Evolutionary conservation across 352 stramenopile species (phyloP), one percentile per base, ranked within the genome.

Genomic region (Peronosclerospora sorghi): DNA sequence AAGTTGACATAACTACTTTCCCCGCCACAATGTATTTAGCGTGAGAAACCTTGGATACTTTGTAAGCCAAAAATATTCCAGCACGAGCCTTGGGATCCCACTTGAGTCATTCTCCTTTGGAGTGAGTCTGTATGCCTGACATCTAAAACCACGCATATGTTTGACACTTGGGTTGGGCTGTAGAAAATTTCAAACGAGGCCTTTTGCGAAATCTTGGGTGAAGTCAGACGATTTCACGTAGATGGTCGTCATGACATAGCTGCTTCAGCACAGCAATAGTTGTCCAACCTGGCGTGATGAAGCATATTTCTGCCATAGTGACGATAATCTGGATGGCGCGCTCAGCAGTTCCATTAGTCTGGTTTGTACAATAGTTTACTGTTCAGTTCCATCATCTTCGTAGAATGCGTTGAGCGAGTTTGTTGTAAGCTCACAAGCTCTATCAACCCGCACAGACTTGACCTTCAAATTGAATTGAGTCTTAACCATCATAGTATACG

Each of bases 251-350:
- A 40, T 40, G 14, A n/a, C n/a, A n/a, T n/a, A n/a, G 35, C 35
- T 5, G 35, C 35, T 27, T 40, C 17, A 17, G 2, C 35, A 8
- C 18, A 40, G 18, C 14, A 40, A 15, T 20, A 27, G 18, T 27
- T 40, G 15, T 51, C 42, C 45, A 57, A n/a, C 12, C 23, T 35
- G 2, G 49, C 49, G 18, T 52, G 29, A 27, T 45, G 41, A 3
- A 51, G 41, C 29, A 58, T 44, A 21, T 27, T 45, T 24, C 26
- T 34, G 7, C 49, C 12, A 57, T 48, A 2, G 38, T 37, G 4
- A 59, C 34, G 18, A 54, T 54, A 14, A 29, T 53, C 13, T 44
- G 24, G 23, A 36, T 53, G 0, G 43, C 44, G 0, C 43, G 19
- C 14, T 59, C 51, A 15, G 35, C 35, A 10, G 18, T 41, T 7